Evolutionary conservation across 148 eudicot genomes (phyloP).

Genomic region (Silene conica): DNA sequence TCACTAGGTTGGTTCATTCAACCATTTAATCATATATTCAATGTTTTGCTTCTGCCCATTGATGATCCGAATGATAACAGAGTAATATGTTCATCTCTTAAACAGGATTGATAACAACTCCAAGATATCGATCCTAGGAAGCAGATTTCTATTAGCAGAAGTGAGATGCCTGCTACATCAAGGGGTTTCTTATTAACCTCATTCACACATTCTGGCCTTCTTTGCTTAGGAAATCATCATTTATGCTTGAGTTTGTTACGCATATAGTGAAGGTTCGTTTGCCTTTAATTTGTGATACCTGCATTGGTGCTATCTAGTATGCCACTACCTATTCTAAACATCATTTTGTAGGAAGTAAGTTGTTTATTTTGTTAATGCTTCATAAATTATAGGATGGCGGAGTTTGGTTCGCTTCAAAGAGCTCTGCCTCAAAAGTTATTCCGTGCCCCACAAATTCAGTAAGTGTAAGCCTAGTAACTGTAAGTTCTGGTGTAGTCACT

Average conservation of each 20-base stretch:
- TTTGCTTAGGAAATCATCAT: slow-evolving; percentile 70
- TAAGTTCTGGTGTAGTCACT: background rate
- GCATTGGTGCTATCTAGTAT: too few relatives aligned
- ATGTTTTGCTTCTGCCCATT: background rate
- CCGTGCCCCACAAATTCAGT: slow-evolving; percentile 56
- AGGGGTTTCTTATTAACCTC: too few relatives aligned
- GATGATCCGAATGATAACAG: background rate
- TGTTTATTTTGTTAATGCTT: background rate
- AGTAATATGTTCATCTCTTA: background rate
- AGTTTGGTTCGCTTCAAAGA: slow-evolving; percentile 69
- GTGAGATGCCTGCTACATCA: too few relatives aligned
- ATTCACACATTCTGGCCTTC: slow-evolving; percentile 97
- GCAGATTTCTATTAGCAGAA: slow-evolving; percentile 71
- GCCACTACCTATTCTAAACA: too few relatives aligned
- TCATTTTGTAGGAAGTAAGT: background rate
- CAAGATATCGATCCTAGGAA: slow-evolving; percentile 49
- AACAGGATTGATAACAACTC: slow-evolving; percentile 50
- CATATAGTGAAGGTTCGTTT: slow-evolving; percentile 77
- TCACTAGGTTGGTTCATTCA: slow-evolving; percentile 39
- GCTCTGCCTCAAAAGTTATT: slow-evolving; percentile 55
- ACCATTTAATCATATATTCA: background rate
- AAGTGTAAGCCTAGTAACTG: slow-evolving; percentile 48
- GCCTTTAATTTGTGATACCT: background rate
- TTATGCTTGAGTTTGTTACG: slow-evolving; percentile 77
- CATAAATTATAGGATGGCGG: slow-evolving; percentile 48